Evolutionary conservation across 768 basidiomycete species (phyloP).

Genomic region (Tephrocybe sp.): DNA sequence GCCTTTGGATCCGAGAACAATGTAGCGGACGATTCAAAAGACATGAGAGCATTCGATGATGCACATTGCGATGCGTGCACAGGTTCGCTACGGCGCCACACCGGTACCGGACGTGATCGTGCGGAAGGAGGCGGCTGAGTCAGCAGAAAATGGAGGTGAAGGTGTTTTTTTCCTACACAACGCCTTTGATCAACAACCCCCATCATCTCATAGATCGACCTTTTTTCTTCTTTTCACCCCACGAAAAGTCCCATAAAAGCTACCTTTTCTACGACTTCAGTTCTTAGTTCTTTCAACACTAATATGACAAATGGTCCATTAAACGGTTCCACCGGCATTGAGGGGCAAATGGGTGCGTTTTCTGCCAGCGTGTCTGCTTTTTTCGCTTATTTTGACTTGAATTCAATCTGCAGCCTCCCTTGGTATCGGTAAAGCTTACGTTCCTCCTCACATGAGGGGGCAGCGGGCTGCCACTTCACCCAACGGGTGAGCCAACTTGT

Average conservation of each 20-base stretch:
- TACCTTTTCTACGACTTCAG: slow-evolving; percentile 20
- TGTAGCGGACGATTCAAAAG: too few species aligned
- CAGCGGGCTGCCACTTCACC: slow-evolving; percentile 76
- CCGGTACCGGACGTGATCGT: slow-evolving; percentile 17
- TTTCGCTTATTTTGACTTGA: slow-evolving; percentile 6
- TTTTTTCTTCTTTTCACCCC: slow-evolving; percentile 18
- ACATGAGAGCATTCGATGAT: not conserved
- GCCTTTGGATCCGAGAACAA: not conserved
- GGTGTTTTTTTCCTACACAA: slow-evolving; percentile 14
- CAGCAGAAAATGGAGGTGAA: slow-evolving; percentile 12
- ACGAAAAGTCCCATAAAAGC: slow-evolving; percentile 24
- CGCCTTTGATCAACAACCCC: slow-evolving; percentile 24
- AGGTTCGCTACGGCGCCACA: slow-evolving; percentile 5
- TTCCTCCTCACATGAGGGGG: slow-evolving; percentile 85
- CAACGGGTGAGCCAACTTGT: slow-evolving; percentile 47
- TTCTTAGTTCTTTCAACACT: slow-evolving; percentile 27
- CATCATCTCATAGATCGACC: slow-evolving; percentile 24
- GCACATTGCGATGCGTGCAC: not conserved
- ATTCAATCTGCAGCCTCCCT: slow-evolving; percentile 55
- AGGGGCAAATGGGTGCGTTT: slow-evolving; percentile 67
- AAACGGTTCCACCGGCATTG: slow-evolving; percentile 72
- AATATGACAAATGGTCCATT: slow-evolving; percentile 93
- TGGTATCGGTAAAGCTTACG: slow-evolving; percentile 79
- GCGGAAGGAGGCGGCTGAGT: slow-evolving; percentile 19
- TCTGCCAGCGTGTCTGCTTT: slow-evolving; percentile 11